Evolutionary conservation across 306 rosid species (phyloP).

Genomic region (Leucaena leucocephala): DNA sequence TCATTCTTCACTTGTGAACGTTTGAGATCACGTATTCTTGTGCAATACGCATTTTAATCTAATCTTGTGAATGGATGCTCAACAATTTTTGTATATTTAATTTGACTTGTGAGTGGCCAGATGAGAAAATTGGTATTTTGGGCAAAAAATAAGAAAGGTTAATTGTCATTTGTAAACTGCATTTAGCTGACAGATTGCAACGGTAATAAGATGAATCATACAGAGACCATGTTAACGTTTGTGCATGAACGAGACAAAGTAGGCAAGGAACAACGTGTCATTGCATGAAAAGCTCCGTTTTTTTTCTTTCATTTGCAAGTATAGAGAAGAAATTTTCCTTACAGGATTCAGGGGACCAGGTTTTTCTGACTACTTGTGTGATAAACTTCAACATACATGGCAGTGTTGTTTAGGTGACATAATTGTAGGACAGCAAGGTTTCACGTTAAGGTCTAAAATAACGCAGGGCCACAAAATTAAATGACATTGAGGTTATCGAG

Average conservation of each 20-base stretch:
- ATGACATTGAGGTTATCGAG: background rate
- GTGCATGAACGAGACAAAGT: background rate
- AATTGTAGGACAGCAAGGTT: background rate
- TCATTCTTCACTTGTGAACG: background rate
- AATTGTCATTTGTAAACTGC: background rate
- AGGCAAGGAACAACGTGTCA: background rate
- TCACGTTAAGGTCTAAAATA: background rate
- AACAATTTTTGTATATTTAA: background rate
- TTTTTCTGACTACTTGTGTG: background rate
- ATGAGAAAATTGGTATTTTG: background rate
- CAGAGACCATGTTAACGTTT: background rate
- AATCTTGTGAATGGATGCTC: constrained; percentile 6
- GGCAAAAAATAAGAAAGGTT: background rate
- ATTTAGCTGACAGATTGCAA: background rate
- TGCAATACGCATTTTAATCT: background rate
- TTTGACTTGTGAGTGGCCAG: no score
- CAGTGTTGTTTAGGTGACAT: background rate
- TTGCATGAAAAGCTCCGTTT: background rate
- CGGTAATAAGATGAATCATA: background rate
- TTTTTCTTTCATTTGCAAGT: background rate
- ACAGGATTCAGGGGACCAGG: background rate
- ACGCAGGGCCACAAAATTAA: background rate
- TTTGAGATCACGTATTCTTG: background rate
- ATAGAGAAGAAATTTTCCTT: background rate
- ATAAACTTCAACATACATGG: background rate